phyloP scores from a whole-genome alignment of 75 land plant species.

The Larix kaempferi region DNA sequence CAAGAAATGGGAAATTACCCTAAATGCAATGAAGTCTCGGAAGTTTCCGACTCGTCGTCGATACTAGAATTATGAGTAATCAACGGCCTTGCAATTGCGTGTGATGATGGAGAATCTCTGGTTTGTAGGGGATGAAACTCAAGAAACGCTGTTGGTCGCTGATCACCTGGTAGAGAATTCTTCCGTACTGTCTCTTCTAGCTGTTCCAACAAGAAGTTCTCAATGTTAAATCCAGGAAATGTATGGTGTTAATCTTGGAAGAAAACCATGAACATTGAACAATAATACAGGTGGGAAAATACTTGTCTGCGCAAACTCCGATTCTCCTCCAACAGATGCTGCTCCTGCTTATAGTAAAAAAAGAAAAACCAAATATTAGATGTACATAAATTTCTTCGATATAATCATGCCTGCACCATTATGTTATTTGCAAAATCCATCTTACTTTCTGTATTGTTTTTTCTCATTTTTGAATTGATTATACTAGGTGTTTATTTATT shows the following conservation, averaged over 20 bases:
- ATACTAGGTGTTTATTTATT: no score
- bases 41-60: neutral
- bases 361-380: no score
- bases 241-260: neutral
- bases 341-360: neutral
- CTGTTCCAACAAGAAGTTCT: neutral
- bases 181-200: neutral
- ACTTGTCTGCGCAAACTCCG: neutral
- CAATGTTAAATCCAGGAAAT: neutral
- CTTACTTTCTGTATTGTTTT: neutral
- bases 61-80: neutral
- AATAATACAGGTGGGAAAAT: neutral
- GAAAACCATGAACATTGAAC: neutral
- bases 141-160: neutral
- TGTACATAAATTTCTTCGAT: no score
- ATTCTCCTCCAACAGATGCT: neutral
- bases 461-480: no score
- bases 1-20: no score
- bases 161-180: neutral
- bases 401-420: no score
- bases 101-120: neutral
- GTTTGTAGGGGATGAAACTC: constrained; percentile 1
- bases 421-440: neutral
- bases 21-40: neutral
- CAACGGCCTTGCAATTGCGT: neutral